Conservation (phyloP, 208 protist genomes). For the Leptomonas seymouri region DNA sequence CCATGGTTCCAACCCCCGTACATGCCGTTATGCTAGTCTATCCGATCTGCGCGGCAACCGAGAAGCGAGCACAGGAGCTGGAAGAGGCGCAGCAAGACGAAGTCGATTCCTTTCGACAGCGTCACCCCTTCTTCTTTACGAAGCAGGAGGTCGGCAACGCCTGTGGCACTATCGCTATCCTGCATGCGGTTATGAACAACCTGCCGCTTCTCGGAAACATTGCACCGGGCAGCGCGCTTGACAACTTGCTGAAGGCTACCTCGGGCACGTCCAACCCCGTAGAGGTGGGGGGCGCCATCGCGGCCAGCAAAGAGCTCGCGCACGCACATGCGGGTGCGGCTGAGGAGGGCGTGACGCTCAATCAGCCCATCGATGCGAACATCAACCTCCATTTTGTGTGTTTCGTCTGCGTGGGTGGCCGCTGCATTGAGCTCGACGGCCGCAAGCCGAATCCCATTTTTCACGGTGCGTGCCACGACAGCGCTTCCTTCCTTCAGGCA, state of each 20-base stretch:
- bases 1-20: conserved; percentile 91
- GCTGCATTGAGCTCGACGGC: conserved; percentile 95
- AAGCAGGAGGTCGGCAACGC: conserved; percentile 94
- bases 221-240: conserved; percentile 40
- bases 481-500: conserved; percentile 67
- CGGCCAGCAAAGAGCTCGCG: conserved; percentile 34
- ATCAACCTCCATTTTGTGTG: conserved; percentile 96
- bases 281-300: conserved; percentile 48
- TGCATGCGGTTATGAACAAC: conserved; percentile 95
- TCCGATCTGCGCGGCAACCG: conserved; percentile 72
- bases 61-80: conserved; percentile 25
- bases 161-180: conserved; percentile 95
- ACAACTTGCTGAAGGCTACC: neutral
- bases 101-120: conserved; percentile 42
- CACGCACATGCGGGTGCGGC: conserved; percentile 69
- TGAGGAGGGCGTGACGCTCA: conserved; percentile 60
- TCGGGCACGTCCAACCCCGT: neutral
- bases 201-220: conserved; percentile 50
- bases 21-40: conserved; percentile 93
- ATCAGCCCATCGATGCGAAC: conserved; percentile 62
- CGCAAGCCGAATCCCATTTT: conserved; percentile 84
- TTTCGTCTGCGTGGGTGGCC: conserved; percentile 83
- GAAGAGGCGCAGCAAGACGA: conserved; percentile 37
- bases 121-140: conserved; percentile 84
- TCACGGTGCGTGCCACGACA: conserved; percentile 68